Evolutionary conservation across 2,329 filamentous ascomycete genomes (phyloP).

Genomic region (Monilinia aucupariae): DNA sequence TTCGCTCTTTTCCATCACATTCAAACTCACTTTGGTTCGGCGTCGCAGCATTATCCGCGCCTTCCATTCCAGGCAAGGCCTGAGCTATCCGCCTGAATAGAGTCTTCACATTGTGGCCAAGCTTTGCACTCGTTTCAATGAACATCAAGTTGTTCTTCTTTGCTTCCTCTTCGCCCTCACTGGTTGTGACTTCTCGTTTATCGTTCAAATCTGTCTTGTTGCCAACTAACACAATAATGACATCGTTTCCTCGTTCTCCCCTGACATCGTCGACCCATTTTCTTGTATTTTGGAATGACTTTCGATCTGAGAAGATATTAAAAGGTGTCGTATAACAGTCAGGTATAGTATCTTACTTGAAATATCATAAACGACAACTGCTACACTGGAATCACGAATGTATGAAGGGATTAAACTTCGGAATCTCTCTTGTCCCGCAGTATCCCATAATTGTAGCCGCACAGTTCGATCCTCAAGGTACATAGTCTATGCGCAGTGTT

Average conservation of each 20-base stretch:
- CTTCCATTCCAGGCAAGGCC: constrained; percentile 95
- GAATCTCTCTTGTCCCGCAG: constrained; percentile 94
- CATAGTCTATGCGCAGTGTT: constrained; percentile 66
- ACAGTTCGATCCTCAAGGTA: constrained; percentile 98
- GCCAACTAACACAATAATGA: constrained; percentile 96
- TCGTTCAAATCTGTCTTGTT: constrained; percentile 99
- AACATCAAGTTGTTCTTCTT: constrained; percentile 99
- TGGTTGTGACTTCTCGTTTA: constrained; percentile 93
- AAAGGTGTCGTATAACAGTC: not conserved
- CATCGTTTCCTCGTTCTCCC: constrained; percentile 93
- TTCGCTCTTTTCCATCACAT: not conserved
- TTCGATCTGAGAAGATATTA: constrained; percentile 56
- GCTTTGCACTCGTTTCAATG: constrained; percentile 96
- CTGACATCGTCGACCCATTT: constrained; percentile 99
- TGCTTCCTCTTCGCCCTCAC: constrained; percentile 94
- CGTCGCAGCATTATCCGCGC: constrained; percentile 68
- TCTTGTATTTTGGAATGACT: constrained; percentile 96
- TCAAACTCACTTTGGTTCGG: constrained; percentile 66
- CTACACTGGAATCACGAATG: constrained; percentile 95
- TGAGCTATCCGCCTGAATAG: constrained; percentile 98
- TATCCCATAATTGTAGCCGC: constrained; percentile 96
- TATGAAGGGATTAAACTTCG: constrained; percentile 96
- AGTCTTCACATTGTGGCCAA: constrained; percentile 96
- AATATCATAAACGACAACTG: constrained; percentile 98
- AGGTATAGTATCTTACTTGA: constrained; percentile 57